Evolutionary conservation across 2,329 filamentous ascomycete species (phyloP).

Genomic region (Aureobasidium sp.): DNA sequence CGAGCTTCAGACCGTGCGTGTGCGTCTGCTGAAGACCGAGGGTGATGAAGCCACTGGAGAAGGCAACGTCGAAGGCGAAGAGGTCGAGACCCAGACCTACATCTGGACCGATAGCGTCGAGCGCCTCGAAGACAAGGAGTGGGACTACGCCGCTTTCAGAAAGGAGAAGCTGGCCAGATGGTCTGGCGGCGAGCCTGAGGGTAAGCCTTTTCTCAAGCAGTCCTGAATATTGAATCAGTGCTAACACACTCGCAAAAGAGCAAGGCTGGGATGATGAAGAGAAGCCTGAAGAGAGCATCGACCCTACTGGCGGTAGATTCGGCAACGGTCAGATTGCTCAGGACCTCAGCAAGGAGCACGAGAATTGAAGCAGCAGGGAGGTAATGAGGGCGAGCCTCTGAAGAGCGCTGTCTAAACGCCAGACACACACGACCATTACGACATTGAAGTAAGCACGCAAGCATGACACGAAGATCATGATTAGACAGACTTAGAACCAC

Average conservation of each 20-base stretch:
- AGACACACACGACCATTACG: background rate
- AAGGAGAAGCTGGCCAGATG: constrained; percentile 62
- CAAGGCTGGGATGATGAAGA: constrained; percentile 31
- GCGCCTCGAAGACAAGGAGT: constrained; percentile 64
- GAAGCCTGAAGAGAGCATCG: constrained; percentile 27
- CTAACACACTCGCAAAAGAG: background rate
- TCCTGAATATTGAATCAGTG: background rate
- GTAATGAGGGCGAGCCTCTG: constrained; percentile 19
- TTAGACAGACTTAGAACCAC: background rate
- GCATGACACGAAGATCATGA: background rate
- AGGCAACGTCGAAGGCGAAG: constrained; percentile 32
- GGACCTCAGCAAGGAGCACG: constrained; percentile 28
- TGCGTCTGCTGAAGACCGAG: constrained; percentile 20
- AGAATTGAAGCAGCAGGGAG: constrained; percentile 16
- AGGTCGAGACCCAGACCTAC: constrained; percentile 40
- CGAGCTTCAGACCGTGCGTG: constrained; percentile 41
- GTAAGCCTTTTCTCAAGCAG: background rate
- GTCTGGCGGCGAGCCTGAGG: constrained; percentile 40
- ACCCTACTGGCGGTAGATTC: constrained; percentile 36
- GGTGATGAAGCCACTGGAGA: constrained; percentile 23
- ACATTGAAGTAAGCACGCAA: background rate
- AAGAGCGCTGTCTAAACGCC: constrained; percentile 28
- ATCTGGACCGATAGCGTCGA: constrained; percentile 44
- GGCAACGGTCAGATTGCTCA: constrained; percentile 35
- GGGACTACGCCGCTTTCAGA: constrained; percentile 82